These are phyloP conservation scores for Candida morakotiae DNA, from an alignment of 805 yeast genomes.

Conservation along the genomic window DNA sequence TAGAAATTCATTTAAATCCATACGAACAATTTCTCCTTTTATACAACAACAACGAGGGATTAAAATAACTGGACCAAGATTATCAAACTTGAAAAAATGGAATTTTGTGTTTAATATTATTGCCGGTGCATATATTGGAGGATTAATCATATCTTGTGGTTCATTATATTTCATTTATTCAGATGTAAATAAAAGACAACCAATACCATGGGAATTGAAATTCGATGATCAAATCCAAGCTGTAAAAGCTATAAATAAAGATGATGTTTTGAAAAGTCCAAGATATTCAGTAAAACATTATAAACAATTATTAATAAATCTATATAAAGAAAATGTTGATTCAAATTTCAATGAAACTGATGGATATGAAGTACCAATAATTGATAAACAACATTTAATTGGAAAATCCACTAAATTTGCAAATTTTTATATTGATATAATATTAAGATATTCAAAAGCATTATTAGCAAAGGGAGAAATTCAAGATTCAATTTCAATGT, in stretches of 20 bases:
- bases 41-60: slow-evolving; percentile 1
- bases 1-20: not conserved
- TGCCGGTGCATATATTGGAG: slow-evolving; percentile 43
- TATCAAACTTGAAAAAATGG: slow-evolving; percentile 4
- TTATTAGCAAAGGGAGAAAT: slow-evolving; percentile 38
- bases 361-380: slow-evolving; percentile 29
- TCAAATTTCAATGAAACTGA: slow-evolving; percentile 18
- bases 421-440: slow-evolving; percentile 41
- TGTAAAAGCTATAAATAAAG: slow-evolving; percentile 41
- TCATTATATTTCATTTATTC: slow-evolving; percentile 34
- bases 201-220: slow-evolving; percentile 36
- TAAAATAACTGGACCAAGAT: not conserved
- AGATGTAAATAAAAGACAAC: slow-evolving; percentile 37
- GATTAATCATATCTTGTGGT: slow-evolving; percentile 34
- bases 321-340: slow-evolving; percentile 26
- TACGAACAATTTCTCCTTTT: too few relatives aligned
- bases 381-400: slow-evolving; percentile 27
- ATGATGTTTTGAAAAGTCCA: slow-evolving; percentile 39
- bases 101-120: slow-evolving; percentile 23
- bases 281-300: slow-evolving; percentile 42
- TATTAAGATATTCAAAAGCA: slow-evolving; percentile 37
- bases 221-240: slow-evolving; percentile 30
- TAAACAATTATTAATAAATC: slow-evolving; percentile 30
- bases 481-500: slow-evolving; percentile 23
- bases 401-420: slow-evolving; percentile 29